Evolutionary conservation across 2,329 filamentous ascomycete genomes (phyloP), one percentile per base, ranked within the genome.

Genomic region (Curvularia eragrostidis): DNA sequence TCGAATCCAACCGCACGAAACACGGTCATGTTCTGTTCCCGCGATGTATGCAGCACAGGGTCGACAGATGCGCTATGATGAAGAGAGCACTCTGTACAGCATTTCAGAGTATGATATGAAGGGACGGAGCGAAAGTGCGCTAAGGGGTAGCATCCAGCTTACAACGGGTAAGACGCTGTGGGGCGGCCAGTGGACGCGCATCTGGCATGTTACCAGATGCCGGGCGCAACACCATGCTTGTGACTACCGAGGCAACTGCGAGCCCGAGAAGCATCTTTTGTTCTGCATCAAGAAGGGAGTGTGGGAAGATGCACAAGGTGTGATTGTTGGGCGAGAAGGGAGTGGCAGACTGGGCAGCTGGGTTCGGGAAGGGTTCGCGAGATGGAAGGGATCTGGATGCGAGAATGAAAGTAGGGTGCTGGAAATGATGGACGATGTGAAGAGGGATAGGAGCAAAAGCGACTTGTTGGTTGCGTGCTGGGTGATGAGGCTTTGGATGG

Each of bases 381-480:
- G 21, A 23, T 30, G 15, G 12, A 51, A 10, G 6, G 15, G 30
- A 5, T 0, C 10, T 5, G 47, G 3, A 5, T 28, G 6, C 1
- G 23, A 46, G 23, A 36, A 34, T 30, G 42, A 34, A 34, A 36
- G 28, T 13, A 41, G 12, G 48, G 34, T 44, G 52, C 65, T 60
- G 58, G 63, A 59, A 38, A 48, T 66, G 42, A 48, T 57, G 34
- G 59, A 56, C n/a, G 39, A 9, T 5, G 48, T 56, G n/a, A 50
- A 47, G 15, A 56, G 13, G 15, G 54, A 59, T 30, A 56, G 43
- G 26, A 50, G 18, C 51, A 42, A 39, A 46, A 58, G 65, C 41
- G 67, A 73, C 49, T 43, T 69, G 48, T 46, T 71, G 53, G 59
- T 73, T 38, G 62, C 61, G 24, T 73, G 68, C 52, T 73, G 68